These are phyloP conservation scores for Saccharomycopsis fibuligera DNA, from an alignment of 805 yeast genomes.

Conservation along the genomic window DNA sequence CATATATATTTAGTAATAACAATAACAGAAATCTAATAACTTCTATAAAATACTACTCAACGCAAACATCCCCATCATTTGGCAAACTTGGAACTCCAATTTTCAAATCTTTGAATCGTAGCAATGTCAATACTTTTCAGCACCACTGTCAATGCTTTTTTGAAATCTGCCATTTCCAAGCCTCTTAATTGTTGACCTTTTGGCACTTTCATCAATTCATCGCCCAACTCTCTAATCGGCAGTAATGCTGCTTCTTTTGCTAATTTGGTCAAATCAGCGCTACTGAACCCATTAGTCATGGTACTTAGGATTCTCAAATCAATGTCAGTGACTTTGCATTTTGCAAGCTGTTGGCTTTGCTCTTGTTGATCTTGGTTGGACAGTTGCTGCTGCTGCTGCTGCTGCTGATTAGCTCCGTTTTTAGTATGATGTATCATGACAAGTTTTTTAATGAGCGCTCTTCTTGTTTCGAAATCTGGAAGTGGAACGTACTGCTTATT, in stretches of 20 bases:
- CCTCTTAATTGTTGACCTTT: constrained; percentile 75
- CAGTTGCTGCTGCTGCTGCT: no score
- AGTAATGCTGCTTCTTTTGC: constrained; percentile 99
- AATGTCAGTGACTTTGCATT: constrained; percentile 48
- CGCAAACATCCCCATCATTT: constrained; percentile 28
- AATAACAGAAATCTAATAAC: no score
- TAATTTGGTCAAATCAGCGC: constrained; percentile 85
- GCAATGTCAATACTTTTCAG: constrained; percentile 85
- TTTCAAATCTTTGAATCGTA: constrained; percentile 72
- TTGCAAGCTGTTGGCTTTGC: no score
- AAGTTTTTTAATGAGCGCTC: constrained; percentile 61
- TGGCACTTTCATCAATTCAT: constrained; percentile 46
- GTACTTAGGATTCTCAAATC: constrained; percentile 57
- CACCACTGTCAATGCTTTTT: constrained; percentile 66
- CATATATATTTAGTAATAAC: no score
- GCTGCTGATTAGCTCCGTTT: no score
- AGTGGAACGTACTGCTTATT: constrained; percentile 89
- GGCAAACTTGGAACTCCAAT: constrained; percentile 84
- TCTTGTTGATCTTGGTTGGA: constrained; percentile 42
- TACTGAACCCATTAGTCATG: constrained; percentile 81
- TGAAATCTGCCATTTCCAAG: constrained; percentile 65
- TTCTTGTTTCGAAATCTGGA: constrained; percentile 81
- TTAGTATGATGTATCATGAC: no score
- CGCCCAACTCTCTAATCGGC: constrained; percentile 86
- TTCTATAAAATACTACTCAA: no score